Base-by-base conservation (phyloP, 768 basidiomycete species). In the Lactifluus volemus region DNA sequence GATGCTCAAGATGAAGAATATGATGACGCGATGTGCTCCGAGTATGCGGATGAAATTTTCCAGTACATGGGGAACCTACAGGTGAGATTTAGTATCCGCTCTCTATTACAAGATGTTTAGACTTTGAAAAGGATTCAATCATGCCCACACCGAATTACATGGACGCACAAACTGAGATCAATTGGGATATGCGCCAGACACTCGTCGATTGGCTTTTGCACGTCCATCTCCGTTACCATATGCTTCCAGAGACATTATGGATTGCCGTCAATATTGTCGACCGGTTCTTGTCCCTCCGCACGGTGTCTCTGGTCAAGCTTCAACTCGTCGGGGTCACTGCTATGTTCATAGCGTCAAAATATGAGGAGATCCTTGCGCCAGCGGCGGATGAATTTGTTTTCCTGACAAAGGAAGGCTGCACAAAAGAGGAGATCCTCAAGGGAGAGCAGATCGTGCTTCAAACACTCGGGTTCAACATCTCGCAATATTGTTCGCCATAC, bases 161-260 rank as follows among this genome's bases (percentile, higher is more conserved):
- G 89, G 83, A 85, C 48, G 86, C 85, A 44, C 97, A 99, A 74
- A 84, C 82, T 59, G 96, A 98, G 74, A 89, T 99, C 67, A 82
- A 76, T 64, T 96, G 95, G 95, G 73, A 80, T 19, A 98, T 97
- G 94, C 90, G 97, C 57, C 89, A 94, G 71, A 94, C 92, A 2
- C 82, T 99, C 44, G 89, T 99, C 67, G 97, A 99, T 77, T 99
- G 97, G 97, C 81, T 99, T 25, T 82, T 96, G 57, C 96, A 98
- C 72, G 93, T 98, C 38, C 97, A 99, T 77, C 78, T 98, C 63
- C 88, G 94, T 32, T 99, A 98, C 79, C 96, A 98, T 78, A 92
- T 99, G 91, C 83, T 98, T 50, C 96, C 97, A 32, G 97, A 99
- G 74, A 99, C 97, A 2, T 83, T 98, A 17, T 99, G 97, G 97